These are phyloP conservation scores for Boletellus ananas DNA, from an alignment of 768 basidiomycete genomes.

Conservation along the genomic window DNA sequence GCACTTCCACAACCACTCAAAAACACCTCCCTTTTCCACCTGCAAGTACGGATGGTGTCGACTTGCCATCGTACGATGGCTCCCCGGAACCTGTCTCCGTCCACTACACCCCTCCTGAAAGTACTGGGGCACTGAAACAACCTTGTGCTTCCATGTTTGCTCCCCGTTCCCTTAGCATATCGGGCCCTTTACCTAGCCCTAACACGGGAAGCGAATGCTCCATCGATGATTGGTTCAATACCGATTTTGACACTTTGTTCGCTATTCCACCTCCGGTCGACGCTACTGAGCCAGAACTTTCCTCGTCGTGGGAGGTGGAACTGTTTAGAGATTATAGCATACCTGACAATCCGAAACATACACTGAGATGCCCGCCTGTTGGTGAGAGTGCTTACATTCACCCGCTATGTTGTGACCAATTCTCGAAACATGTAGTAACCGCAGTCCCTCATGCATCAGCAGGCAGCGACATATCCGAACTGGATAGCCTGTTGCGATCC, in stretches of 20 bases:
- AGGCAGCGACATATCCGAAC: not conserved
- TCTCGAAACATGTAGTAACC: not conserved
- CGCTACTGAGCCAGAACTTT: constrained; percentile 23
- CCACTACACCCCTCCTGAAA: not conserved
- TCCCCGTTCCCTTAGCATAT: constrained; percentile 27
- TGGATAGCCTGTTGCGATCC: constrained; percentile 10
- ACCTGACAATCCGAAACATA: constrained; percentile 1
- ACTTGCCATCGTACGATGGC: not conserved
- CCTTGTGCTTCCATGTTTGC: constrained; percentile 12
- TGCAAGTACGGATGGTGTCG: constrained; percentile 3
- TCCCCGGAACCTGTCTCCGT: not conserved
- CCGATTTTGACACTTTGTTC: constrained; percentile 24
- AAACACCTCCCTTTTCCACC: constrained; percentile 12
- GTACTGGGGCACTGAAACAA: constrained; percentile 24
- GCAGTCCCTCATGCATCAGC: not conserved
- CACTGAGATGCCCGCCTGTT: not conserved
- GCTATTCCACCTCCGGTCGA: constrained; percentile 26
- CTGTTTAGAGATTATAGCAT: constrained; percentile 30
- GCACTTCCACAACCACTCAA: constrained; percentile 3
- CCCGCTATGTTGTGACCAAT: not conserved
- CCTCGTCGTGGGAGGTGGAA: constrained; percentile 31
- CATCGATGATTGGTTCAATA: constrained; percentile 37
- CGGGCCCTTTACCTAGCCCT: constrained; percentile 28
- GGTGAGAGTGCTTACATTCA: constrained; percentile 6
- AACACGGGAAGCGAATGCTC: constrained; percentile 12